Evolutionary conservation across 352 stramenopile species (phyloP).

Genomic region (Hyaloperonospora arabidopsidis): DNA sequence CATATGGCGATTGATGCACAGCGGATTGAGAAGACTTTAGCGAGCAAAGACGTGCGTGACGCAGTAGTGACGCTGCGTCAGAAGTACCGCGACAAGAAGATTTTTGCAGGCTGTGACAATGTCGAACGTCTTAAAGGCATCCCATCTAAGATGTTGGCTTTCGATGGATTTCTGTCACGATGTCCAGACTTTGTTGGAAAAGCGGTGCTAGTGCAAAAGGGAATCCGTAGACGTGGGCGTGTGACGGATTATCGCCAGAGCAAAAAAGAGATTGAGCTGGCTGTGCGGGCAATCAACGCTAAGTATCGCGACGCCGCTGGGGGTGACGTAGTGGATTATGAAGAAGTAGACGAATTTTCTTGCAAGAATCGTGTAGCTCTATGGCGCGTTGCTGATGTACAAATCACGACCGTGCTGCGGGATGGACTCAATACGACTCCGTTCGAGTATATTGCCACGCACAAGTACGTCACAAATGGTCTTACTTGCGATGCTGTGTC

Average conservation of each 20-base stretch:
- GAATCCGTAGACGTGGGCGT: slow-evolving; percentile 74
- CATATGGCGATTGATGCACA: slow-evolving; percentile 78
- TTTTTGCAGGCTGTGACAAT: slow-evolving; percentile 90
- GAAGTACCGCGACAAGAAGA: slow-evolving; percentile 62
- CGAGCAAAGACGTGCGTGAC: slow-evolving; percentile 35
- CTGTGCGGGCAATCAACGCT: slow-evolving; percentile 89
- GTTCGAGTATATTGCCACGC: slow-evolving; percentile 80
- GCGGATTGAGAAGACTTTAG: slow-evolving; percentile 49
- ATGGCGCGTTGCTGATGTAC: slow-evolving; percentile 67
- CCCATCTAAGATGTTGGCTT: slow-evolving; percentile 93
- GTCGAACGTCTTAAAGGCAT: slow-evolving; percentile 95
- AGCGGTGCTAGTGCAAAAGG: slow-evolving; percentile 75
- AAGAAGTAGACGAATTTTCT: slow-evolving; percentile 63
- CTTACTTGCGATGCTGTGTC: neutral
- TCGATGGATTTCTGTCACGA: slow-evolving; percentile 88
- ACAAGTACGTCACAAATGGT: slow-evolving; percentile 36
- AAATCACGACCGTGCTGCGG: slow-evolving; percentile 66
- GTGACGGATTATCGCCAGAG: slow-evolving; percentile 92
- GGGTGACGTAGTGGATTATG: slow-evolving; percentile 62
- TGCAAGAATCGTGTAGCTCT: slow-evolving; percentile 65
- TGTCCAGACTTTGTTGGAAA: slow-evolving; percentile 78
- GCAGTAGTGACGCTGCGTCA: slow-evolving; percentile 49
- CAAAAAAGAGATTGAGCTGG: slow-evolving; percentile 88
- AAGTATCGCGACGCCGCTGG: slow-evolving; percentile 59
- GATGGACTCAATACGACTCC: slow-evolving; percentile 73